These are phyloP conservation scores for Pseudopediastrum boryanum DNA, from an alignment of 139 green algal species.

Conservation along the genomic window DNA sequence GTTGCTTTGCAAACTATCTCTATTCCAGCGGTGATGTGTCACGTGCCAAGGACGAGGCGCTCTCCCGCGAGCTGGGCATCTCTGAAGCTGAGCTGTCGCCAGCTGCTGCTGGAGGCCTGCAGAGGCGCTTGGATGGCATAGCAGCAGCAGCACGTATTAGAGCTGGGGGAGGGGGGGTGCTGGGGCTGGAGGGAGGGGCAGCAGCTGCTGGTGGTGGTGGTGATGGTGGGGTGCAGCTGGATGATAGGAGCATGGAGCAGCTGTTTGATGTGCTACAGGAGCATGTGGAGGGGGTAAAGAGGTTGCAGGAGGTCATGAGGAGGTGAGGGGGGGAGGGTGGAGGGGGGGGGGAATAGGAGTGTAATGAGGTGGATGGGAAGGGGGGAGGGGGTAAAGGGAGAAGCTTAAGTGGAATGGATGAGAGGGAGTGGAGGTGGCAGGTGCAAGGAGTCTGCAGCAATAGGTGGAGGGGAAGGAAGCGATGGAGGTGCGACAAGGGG, in stretches of 20 bases:
- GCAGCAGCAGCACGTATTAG: constrained; percentile 10
- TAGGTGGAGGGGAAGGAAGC: no score
- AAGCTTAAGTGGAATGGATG: no score
- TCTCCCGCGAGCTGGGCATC: constrained; percentile 34
- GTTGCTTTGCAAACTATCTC: no score
- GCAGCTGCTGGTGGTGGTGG: background rate
- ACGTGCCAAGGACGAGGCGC: constrained; percentile 33
- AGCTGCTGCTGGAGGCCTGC: constrained; percentile 6
- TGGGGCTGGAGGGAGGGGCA: background rate
- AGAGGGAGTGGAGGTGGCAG: no score
- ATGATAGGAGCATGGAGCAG: constrained; percentile 37
- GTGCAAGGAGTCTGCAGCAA: no score
- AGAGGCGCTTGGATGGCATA: constrained; percentile 15
- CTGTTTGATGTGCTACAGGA: constrained; percentile 44
- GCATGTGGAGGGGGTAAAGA: constrained; percentile 37
- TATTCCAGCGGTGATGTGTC: constrained; percentile 48
- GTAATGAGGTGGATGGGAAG: no score
- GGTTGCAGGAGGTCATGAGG: constrained; percentile 44
- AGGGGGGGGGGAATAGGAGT: no score
- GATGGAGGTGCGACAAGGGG: no score
- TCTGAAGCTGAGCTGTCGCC: constrained; percentile 28
- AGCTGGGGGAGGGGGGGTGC: background rate
- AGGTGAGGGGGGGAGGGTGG: constrained; percentile 16
- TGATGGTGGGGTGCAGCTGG: constrained; percentile 17
- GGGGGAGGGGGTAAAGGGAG: no score